Conservation (phyloP, 1,284 basidiomycete species). For the Pisolithus thermaeus region DNA sequence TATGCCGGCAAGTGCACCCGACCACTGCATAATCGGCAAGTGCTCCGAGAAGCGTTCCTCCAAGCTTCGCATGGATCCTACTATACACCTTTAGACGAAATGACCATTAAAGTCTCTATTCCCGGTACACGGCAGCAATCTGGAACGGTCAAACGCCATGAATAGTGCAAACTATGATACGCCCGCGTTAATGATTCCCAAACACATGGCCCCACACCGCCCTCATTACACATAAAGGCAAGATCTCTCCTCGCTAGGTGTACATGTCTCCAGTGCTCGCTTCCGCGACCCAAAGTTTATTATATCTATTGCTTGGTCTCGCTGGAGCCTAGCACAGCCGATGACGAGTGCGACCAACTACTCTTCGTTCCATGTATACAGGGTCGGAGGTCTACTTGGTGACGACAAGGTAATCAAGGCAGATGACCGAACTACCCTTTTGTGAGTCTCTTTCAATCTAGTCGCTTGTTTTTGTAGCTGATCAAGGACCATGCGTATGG, state of each 20-base stretch:
- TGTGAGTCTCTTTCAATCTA: conserved; percentile 11
- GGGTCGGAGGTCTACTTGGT: conserved; percentile 19
- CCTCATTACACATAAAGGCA: not conserved
- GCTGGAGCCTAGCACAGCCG: not conserved
- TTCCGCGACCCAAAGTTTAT: not conserved
- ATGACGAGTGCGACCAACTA: conserved; percentile 8
- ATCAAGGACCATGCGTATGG: not conserved
- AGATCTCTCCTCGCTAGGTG: not conserved
- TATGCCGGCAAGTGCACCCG: too few relatives aligned
- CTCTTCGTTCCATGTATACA: conserved; percentile 22
- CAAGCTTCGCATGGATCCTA: too few relatives aligned
- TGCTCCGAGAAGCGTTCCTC: too few relatives aligned
- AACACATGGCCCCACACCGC: not conserved
- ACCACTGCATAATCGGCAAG: too few relatives aligned
- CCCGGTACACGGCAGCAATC: not conserved
- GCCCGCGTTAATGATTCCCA: not conserved
- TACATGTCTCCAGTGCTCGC: not conserved
- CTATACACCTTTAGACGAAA: too few relatives aligned
- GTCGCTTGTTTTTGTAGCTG: not conserved
- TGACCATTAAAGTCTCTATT: not conserved
- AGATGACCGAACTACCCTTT: conserved; percentile 22
- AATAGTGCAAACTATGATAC: conserved; percentile 2
- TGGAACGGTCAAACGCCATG: not conserved
- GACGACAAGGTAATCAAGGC: conserved; percentile 19
- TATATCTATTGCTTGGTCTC: not conserved